Evolutionary conservation across 371 early-diverging fungal genomes (phyloP), one percentile per base, ranked within the genome.

Genomic region (Mortierella sp.): DNA sequence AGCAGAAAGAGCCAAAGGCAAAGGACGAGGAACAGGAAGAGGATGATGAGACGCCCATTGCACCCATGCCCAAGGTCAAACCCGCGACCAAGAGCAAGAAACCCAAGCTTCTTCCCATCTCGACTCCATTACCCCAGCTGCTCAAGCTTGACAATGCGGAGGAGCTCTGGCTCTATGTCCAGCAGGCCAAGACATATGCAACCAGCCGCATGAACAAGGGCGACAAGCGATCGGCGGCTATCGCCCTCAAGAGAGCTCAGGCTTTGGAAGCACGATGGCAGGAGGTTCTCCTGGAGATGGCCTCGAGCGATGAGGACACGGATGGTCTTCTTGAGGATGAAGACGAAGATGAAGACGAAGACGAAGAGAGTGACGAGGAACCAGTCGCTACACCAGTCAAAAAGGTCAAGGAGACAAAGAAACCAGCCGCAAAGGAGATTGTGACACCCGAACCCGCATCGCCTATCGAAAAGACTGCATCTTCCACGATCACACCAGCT

Each of bases 161-260:
- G 54, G 69, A 74, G 13, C 54, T 74, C n/a, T 74, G 74, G 74
- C 58, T 39, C n/a, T 74, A 74, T 54, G 69, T 74, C 19, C 69
- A 68, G 18, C 74, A 74, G 53, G 74, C 74, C 47, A 74, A 74
- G 65, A 68, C 64, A 27, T 74, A 74, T 48, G 74, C 74, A 0
- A 58, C 69, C 24, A 61, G 61, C 13, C 68, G 69, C 14, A 74
- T 74, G 74, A 74, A 69, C 58, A 74, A 74, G 60, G 74, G 74
- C 19, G 74, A 74, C 52, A 74, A 74, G 62, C 74, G 74, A 12
- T 74, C 74, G 0, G 74, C 74, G 2, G 64, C 74, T 1, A 74
- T 74, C n/a, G 74, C 74, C 3, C 42, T 74, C 49, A 74, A 74
- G 58, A 64, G 74, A n/a, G 64, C 61, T 1, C 74, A 74, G 26